Conservation (phyloP, 2,329 filamentous ascomycete genomes). For the Xylaria sp. region DNA sequence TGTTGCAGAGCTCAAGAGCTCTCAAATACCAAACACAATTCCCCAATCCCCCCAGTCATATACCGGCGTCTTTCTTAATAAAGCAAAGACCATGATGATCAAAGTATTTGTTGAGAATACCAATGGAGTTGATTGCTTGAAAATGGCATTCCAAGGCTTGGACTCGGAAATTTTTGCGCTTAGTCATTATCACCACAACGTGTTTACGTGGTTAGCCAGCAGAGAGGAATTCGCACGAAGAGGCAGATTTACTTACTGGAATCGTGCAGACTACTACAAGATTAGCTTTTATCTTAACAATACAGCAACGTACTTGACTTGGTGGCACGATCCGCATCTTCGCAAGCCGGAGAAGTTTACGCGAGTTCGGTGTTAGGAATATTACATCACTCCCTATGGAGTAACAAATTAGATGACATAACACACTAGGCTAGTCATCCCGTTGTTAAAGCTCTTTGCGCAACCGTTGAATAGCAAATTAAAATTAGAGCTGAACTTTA, state of each 20-base stretch:
- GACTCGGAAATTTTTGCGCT: background rate
- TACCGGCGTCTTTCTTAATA: background rate
- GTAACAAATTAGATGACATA: too few relatives aligned
- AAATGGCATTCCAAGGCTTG: background rate
- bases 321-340: background rate
- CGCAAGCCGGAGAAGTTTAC: background rate
- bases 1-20: background rate
- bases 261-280: background rate
- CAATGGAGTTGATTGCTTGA: background rate
- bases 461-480: too few relatives aligned
- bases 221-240: background rate
- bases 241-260: background rate
- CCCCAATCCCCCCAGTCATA: background rate
- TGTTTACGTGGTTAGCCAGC: background rate
- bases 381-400: too few relatives aligned
- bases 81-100: background rate
- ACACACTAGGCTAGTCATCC: too few relatives aligned
- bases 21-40: background rate
- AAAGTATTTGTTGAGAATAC: background rate
- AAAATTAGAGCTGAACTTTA: too few relatives aligned
- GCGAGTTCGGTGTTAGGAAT: too few relatives aligned
- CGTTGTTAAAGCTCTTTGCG: too few relatives aligned
- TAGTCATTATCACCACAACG: background rate
- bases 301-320: background rate
- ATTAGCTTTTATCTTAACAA: background rate